Percentiles rank a stretch among this genome's conserved stretches.
Conservation (phyloP, 495 filamentous ascomycete species). For the Chaetomium fimeti region DNA sequence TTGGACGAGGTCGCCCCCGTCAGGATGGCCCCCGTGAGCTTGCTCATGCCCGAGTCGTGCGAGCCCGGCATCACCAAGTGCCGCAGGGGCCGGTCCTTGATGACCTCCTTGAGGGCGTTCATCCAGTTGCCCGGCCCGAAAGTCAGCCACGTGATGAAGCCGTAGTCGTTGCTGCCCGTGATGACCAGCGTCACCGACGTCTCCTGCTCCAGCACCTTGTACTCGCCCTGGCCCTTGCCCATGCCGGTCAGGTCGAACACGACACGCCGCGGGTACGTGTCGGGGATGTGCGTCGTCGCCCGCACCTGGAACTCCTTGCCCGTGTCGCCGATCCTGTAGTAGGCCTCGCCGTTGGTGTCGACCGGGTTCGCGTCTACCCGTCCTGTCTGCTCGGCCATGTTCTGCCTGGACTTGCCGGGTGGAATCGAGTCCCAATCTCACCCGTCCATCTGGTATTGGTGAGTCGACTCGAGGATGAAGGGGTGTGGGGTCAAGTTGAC, state of each 20-base stretch:
- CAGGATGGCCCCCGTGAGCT: neutral
- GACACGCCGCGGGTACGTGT: neutral
- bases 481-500: constrained; percentile 10
- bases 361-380: neutral
- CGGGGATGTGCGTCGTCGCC: neutral
- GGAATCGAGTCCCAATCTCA: constrained; percentile 13
- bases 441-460: neutral
- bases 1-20: constrained; percentile 8
- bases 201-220: neutral
- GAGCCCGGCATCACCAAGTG: constrained; percentile 24
- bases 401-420: constrained; percentile 5
- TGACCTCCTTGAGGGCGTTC: constrained; percentile 15
- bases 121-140: constrained; percentile 12
- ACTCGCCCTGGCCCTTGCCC: constrained; percentile 2
- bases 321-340: constrained; percentile 13
- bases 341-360: constrained; percentile 13
- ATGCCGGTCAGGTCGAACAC: constrained; percentile 7
- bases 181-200: constrained; percentile 10
- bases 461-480: no score
- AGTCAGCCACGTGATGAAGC: constrained; percentile 1
- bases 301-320: constrained; percentile 11
- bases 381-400: neutral
- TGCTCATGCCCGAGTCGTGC: constrained; percentile 26
- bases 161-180: constrained; percentile 19
- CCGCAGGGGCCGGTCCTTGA: constrained; percentile 21